Evolutionary conservation across 805 yeast genomes (phyloP), one percentile per base, ranked within the genome.

Genomic region (Ascoidea asiatica): DNA sequence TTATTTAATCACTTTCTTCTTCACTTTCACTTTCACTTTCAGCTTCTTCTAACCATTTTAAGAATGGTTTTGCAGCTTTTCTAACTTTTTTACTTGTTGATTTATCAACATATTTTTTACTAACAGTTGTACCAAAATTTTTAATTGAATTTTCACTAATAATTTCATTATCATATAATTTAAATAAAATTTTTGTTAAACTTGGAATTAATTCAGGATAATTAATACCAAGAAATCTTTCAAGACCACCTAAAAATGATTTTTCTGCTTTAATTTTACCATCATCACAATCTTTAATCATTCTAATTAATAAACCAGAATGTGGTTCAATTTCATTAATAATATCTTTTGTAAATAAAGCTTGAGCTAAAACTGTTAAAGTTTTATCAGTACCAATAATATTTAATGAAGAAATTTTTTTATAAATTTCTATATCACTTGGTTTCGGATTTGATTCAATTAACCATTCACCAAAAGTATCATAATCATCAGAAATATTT

Each of bases 41-140:
- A 48, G 98, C 97, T 63, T 84, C 89, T 59, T 87, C 81, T 53
- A 92, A 76, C 98, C 98, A 92, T 53, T 82, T 79, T 51, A 92
- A 69, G 67, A 92, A 92, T 23, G 97, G 95, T 66, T 88, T 89
- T 49, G 97, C 97, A 40, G 96, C 92, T 66, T 80, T 65, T 96
- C 84, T 43, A 89, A 95, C 73, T 85, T 90, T 49, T 70, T 90
- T 90, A 44, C 94, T 81, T 33, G 79, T 72, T 41, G 87, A 95
- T 69, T 90, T 92, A 49, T 94, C 84, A 48, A 92, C 96, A 57
- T 81, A 92, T 64, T 88, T 89, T 71, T 88, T 88, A 44, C 95
- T 83, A 42, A 85, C 89, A 65, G 79, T 88, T 43, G 90, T 75
- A 57, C 96, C 97, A 87, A 95, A 92, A 41, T 75, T 74, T 54